Conservation (phyloP, 2,329 filamentous ascomycete genomes). For the Furcasterigmium furcatum region DNA sequence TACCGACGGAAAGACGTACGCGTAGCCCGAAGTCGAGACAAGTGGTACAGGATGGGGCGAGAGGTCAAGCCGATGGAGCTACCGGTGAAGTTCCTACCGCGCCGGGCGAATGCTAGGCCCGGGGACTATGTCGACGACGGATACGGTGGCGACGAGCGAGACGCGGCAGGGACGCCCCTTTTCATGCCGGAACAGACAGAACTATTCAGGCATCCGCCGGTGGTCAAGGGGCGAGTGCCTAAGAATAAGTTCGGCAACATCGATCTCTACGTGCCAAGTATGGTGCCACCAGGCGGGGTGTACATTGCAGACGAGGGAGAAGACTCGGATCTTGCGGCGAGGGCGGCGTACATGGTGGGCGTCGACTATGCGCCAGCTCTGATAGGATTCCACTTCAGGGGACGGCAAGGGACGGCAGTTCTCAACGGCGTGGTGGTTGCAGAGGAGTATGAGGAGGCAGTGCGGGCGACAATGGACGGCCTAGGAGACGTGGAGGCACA, state of each 20-base stretch:
- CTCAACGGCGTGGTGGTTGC: constrained; percentile 77
- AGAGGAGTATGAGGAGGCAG: constrained; percentile 65
- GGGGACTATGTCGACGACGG: constrained; percentile 29
- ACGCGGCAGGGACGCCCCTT: constrained; percentile 51
- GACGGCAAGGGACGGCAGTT: constrained; percentile 81
- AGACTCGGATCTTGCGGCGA: constrained; percentile 45
- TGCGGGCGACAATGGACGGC: constrained; percentile 65
- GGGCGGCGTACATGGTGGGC: constrained; percentile 71
- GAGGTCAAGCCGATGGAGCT: constrained; percentile 77
- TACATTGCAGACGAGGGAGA: constrained; percentile 56
- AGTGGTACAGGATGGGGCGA: constrained; percentile 86
- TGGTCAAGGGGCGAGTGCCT: constrained; percentile 72
- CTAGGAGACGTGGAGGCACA: constrained; percentile 65
- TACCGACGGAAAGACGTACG: constrained; percentile 82
- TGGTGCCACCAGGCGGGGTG: constrained; percentile 80
- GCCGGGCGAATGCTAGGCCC: constrained; percentile 31
- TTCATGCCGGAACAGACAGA: constrained; percentile 66
- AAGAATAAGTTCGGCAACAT: constrained; percentile 94
- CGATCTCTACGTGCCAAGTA: constrained; percentile 86
- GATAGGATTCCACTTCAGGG: constrained; percentile 85
- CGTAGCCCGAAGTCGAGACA: constrained; percentile 72
- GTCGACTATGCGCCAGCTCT: constrained; percentile 89
- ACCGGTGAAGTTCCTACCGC: constrained; percentile 71
- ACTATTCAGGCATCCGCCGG: constrained; percentile 71
- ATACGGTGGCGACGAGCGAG: constrained; percentile 39